Evolutionary conservation across 2,329 filamentous ascomycete species (phyloP), one percentile per base, ranked within the genome.

Genomic region (Hymenoscyphus occultus): DNA sequence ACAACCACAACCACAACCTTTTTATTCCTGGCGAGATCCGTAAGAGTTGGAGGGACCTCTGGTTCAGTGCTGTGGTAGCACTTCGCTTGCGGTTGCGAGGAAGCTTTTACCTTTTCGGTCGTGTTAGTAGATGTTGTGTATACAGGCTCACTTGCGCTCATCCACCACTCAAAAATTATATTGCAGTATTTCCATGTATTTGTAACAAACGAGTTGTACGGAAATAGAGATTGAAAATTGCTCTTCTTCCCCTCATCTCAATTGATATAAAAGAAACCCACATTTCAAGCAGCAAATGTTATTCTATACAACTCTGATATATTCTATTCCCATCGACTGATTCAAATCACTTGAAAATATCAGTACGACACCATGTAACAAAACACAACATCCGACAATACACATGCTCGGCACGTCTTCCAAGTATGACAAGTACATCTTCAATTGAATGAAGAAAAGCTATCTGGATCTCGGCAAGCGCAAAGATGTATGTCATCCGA

Each of bases 31-130:
- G 45, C 45, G 45, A 48, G 45, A 19, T 19, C 7, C 9, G 9
- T 5, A 16, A 48, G 42, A 6, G 14, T 35, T 16, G n/a, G 45
- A 48, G 45, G 5, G n/a, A 51, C 22, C n/a, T 51, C 45, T 51
- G n/a, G n/a, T 51, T 51, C 3, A 19, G 19, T 51, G 19, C n/a
- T 51, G 45, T 22, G 45, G 45, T 51, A 9, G 45, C 5, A 51
- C 45, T 51, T 51, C 3, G 45, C 6, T 22, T 51, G 45, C 19
- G 22, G 19, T 51, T 51, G 45, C 45, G 45, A 51, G 45, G n/a
- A 51, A 51, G 45, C n/a, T 22, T 51, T 51, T 51, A 51, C 45
- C 19, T 22, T 51, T 51, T 51, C 45, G 19, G 45, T 48, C 45
- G 45, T 16, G 45, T 19, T 19, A 12, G 45, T n/a, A 10, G 22